Evolutionary conservation across 352 stramenopile genomes (phyloP), one percentile per base, ranked within the genome.

Genomic region (Blastocystis sp.): DNA sequence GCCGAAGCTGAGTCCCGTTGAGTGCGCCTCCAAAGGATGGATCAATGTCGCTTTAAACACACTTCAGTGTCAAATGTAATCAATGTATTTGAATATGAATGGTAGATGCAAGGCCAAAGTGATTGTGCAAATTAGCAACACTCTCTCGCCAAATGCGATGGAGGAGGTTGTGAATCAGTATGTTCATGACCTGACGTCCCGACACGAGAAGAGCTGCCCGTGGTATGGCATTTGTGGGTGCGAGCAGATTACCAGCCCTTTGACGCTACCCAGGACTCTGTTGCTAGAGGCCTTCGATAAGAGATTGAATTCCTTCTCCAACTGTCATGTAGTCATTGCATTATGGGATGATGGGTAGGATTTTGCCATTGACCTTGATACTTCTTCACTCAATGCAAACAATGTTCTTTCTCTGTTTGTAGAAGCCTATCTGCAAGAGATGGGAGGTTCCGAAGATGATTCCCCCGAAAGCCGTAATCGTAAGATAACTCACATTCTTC

Each of bases 31-130:
- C 40, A 53, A 70, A 69, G 74, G 74, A 56, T 84, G 74, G 74
- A 59, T 67, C 21, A 84, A 84, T 84, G 74, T 84, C 10, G 56
- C 52, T 34, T 41, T 43, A 21, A 70, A 69, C 61, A 84, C 74
- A 40, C 56, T 84, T 3, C 14, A 84, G 74, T 84, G 74, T 21
- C 74, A 53, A 84, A 84, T 84, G 74, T 84, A 19, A 70, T 67
- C 23, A 60, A 41, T 28, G 34, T 67, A 19, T 14, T 4, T 45
- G 7, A n/a, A 53, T 11, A 19, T 84, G 23, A 48, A 38, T 9
- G 17, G 48, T 70, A 84, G 74, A 52, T 84, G 74, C 43, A 66
- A 69, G 34, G 45, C 28, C 2, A 84, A 48, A 69, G 48, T 84
- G 5, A 45, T 84, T 41, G 56, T 84, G 21, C 34, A 69, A 23